A percentile compares a stretch with the other conserved stretches of the same genome.
Evolutionary conservation across 352 stramenopile species (phyloP).

Genomic region (Pseudoperonospora humuli): DNA sequence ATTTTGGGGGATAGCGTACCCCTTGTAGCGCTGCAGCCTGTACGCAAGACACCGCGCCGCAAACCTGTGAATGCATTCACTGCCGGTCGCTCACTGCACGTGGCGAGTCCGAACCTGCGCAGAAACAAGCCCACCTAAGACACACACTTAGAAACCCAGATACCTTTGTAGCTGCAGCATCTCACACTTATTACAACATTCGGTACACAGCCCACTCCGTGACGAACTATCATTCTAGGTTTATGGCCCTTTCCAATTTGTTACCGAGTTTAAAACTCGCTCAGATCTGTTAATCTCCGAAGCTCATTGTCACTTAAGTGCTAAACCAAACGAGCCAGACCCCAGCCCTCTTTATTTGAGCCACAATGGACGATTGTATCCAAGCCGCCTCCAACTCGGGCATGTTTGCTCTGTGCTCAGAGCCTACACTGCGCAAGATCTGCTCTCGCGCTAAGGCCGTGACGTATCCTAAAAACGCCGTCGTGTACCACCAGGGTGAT

Average conservation of each 20-base stretch:
- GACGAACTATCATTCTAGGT: too few species aligned
- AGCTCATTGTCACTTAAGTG: slow-evolving; percentile 25
- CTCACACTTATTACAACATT: too few species aligned
- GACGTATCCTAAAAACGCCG: slow-evolving; percentile 58
- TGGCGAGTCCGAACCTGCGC: slow-evolving; percentile 44
- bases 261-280: slow-evolving; percentile 1
- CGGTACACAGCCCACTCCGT: too few species aligned
- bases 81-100: slow-evolving; percentile 28
- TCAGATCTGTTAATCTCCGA: neutral
- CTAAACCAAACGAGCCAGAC: slow-evolving; percentile 14
- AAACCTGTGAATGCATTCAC: slow-evolving; percentile 38
- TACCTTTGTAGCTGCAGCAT: too few species aligned
- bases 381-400: slow-evolving; percentile 49
- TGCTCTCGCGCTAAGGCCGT: slow-evolving; percentile 55
- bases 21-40: slow-evolving; percentile 7
- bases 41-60: slow-evolving; percentile 43
- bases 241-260: slow-evolving; percentile 4
- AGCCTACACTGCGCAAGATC: slow-evolving; percentile 74
- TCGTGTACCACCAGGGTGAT: slow-evolving; percentile 77
- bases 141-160: too few species aligned
- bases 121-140: too few species aligned
- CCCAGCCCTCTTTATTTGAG: slow-evolving; percentile 1
- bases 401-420: slow-evolving; percentile 80
- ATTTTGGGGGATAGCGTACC: neutral
- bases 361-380: slow-evolving; percentile 56